These are phyloP conservation scores for Colletotrichum chlorophyti DNA, from an alignment of 2,329 filamentous ascomycete genomes.

Conservation along the genomic window DNA sequence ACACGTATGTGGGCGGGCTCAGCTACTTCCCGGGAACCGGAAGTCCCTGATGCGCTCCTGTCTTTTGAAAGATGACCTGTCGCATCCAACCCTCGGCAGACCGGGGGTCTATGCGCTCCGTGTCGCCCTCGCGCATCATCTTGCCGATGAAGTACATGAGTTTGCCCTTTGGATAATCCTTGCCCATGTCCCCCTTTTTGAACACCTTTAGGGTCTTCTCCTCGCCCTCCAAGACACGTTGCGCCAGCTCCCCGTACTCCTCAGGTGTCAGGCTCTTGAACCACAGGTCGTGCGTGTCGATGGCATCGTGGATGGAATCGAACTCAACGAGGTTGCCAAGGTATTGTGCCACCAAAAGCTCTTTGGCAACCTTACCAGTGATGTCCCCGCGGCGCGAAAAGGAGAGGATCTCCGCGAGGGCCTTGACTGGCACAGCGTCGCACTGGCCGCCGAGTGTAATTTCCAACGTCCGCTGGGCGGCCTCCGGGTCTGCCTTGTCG, in stretches of 20 bases:
- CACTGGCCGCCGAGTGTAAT: constrained; percentile 58
- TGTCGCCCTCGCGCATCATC: constrained; percentile 61
- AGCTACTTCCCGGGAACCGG: too few relatives aligned
- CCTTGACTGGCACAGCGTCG: constrained; percentile 49
- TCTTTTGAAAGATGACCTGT: constrained; percentile 34
- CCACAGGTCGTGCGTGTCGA: constrained; percentile 58
- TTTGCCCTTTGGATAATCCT: constrained; percentile 60
- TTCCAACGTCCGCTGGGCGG: constrained; percentile 12
- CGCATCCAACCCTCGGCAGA: constrained; percentile 56
- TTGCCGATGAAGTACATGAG: constrained; percentile 67
- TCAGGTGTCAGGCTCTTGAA: constrained; percentile 51
- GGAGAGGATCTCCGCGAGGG: constrained; percentile 58
- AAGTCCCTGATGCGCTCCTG: neutral
- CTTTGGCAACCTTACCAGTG: constrained; percentile 64
- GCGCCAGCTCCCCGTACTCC: constrained; percentile 58
- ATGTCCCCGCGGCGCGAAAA: constrained; percentile 57
- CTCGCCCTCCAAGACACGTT: constrained; percentile 51
- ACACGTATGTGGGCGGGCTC: neutral
- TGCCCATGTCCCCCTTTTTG: constrained; percentile 45
- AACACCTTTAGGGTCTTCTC: constrained; percentile 56
- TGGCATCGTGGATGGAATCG: constrained; percentile 47
- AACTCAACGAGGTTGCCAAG: constrained; percentile 50
- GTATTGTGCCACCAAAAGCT: constrained; percentile 61
- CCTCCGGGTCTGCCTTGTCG: constrained; percentile 45
- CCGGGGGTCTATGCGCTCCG: constrained; percentile 61